phyloP scores from a whole-genome alignment of 106 monocot species.

The Allium fistulosum region DNA sequence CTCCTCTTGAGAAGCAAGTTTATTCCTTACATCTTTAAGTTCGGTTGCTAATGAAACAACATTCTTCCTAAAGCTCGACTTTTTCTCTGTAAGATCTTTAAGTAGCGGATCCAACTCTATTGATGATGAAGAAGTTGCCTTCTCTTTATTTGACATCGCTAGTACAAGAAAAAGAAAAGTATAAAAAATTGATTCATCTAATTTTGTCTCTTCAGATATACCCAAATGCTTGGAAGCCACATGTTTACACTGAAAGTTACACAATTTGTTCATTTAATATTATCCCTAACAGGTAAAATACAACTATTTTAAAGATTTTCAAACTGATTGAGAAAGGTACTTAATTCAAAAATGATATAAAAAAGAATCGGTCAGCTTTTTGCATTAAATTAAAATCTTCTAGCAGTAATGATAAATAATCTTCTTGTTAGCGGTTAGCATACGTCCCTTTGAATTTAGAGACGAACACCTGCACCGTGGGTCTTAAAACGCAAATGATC shows the following conservation, averaged over 20 bases:
- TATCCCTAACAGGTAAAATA: not conserved
- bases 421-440: too few relatives aligned
- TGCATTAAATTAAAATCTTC: not conserved
- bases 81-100: conserved; percentile 84
- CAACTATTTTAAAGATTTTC: too few relatives aligned
- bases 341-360: too few relatives aligned
- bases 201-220: not conserved
- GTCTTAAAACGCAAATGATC: too few relatives aligned
- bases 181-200: not conserved
- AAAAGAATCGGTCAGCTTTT: not conserved
- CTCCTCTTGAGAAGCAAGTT: conserved; percentile 53
- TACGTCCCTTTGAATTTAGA: too few relatives aligned
- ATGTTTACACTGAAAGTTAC: not conserved
- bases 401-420: too few relatives aligned
- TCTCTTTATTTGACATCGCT: conserved; percentile 8
- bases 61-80: conserved; percentile 57
- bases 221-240: not conserved
- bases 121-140: conserved; percentile 9
- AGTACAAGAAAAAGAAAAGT: not conserved
- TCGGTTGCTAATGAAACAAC: conserved; percentile 69
- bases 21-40: conserved; percentile 59
- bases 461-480: too few relatives aligned
- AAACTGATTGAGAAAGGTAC: too few relatives aligned
- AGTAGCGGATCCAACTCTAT: conserved; percentile 74
- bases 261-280: not conserved